These are phyloP conservation scores for Candida rishiriensis DNA, from an alignment of 805 yeast genomes.

Conservation along the genomic window DNA sequence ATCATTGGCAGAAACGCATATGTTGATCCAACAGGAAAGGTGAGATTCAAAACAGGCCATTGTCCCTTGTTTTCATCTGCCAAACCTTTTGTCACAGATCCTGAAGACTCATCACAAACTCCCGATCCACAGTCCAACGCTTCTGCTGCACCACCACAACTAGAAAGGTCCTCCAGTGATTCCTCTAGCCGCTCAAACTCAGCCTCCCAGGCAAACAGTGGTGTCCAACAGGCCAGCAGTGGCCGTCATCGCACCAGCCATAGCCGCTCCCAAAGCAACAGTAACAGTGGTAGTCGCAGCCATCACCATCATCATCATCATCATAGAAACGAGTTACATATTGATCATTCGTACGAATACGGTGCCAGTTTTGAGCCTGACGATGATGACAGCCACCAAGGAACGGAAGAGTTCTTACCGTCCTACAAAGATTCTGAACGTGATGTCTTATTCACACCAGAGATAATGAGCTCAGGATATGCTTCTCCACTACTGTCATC, in stretches of 20 bases:
- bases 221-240: no score
- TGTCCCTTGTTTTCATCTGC: slow-evolving; percentile 2
- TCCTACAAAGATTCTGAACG: slow-evolving; percentile 20
- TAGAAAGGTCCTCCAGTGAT: no score
- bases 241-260: no score
- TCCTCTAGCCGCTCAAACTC: no score
- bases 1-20: slow-evolving; percentile 23
- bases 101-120: no score
- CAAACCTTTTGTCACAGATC: no score
- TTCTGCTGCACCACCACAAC: no score
- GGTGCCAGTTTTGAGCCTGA: slow-evolving; percentile 13
- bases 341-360: slow-evolving; percentile 13
- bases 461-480: slow-evolving; percentile 9
- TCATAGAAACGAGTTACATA: slow-evolving; percentile 6
- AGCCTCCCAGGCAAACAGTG: no score
- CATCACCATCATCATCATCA: slow-evolving; percentile 1
- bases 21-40: slow-evolving; percentile 21
- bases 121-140: no score
- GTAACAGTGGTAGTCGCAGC: background rate
- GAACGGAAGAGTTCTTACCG: slow-evolving; percentile 17
- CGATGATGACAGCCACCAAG: slow-evolving; percentile 6
- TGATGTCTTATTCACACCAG: slow-evolving; percentile 20
- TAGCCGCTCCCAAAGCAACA: background rate
- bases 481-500: slow-evolving; percentile 8
- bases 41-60: slow-evolving; percentile 20